Evolutionary conservation across 129 eudicot genomes (phyloP).

Genomic region (Centaurea solstitialis): DNA sequence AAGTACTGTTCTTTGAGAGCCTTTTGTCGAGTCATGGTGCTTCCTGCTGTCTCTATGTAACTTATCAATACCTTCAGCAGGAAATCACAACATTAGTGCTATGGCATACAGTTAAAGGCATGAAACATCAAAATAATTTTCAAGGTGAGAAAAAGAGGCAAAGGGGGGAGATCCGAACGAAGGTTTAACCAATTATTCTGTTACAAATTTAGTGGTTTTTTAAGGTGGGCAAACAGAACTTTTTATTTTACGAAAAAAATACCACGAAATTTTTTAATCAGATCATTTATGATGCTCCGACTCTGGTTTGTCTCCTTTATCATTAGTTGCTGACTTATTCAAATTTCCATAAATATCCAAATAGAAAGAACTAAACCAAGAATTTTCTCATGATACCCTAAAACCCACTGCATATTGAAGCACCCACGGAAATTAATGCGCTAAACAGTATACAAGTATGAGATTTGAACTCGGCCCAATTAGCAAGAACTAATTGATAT

Average conservation of each 20-base stretch:
- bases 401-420: background rate
- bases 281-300: background rate
- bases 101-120: background rate
- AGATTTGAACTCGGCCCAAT: background rate
- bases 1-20: constrained; percentile 89
- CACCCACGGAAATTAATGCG: background rate
- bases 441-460: background rate
- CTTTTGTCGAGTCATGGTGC: constrained; percentile 85
- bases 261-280: background rate
- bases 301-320: background rate
- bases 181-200: background rate
- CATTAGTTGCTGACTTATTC: background rate
- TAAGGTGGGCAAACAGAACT: background rate
- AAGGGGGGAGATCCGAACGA: background rate
- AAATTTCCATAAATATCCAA: background rate
- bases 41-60: constrained; percentile 95
- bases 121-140: background rate
- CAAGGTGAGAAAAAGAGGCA: background rate
- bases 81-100: constrained; percentile 6
- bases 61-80: constrained; percentile 73
- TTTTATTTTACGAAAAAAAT: background rate
- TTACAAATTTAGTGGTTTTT: background rate
- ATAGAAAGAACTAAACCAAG: background rate
- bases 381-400: background rate
- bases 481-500: background rate